phyloP scores from a whole-genome alignment of 495 filamentous ascomycete genomes.

The Trichoderma parareesei region DNA sequence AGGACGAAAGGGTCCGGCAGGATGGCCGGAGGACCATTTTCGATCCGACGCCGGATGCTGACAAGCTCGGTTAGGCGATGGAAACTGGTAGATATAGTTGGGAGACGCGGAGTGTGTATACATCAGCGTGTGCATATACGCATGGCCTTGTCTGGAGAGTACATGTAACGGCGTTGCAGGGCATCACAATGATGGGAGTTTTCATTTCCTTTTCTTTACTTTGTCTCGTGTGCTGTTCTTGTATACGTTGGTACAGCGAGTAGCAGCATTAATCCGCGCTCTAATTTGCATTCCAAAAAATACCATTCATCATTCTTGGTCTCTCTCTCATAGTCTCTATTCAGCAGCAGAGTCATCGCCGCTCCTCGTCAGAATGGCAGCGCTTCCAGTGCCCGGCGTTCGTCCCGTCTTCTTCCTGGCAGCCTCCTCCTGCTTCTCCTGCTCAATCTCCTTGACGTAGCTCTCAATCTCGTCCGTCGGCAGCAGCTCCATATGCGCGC shows the following conservation, averaged over 20 bases:
- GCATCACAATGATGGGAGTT: not conserved
- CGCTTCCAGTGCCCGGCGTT: constrained; percentile 64
- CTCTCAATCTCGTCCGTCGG: constrained; percentile 89
- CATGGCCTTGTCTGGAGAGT: not conserved
- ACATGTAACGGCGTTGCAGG: constrained; percentile 6
- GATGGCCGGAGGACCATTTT: constrained; percentile 60
- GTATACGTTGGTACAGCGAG: constrained; percentile 8
- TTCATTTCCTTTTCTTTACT: not conserved
- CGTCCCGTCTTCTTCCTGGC: constrained; percentile 89
- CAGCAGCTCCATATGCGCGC: constrained; percentile 85
- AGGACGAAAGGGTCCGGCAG: constrained; percentile 72
- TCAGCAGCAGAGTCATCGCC: constrained; percentile 37
- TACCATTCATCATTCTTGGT: not conserved
- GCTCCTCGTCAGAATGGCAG: constrained; percentile 66
- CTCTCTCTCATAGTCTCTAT: constrained; percentile 13
- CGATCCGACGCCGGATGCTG: constrained; percentile 59
- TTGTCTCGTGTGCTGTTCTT: not conserved
- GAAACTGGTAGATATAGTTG: not conserved
- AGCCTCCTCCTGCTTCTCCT: constrained; percentile 97
- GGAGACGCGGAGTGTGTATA: not conserved
- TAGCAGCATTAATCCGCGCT: constrained; percentile 6
- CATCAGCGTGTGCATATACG: not conserved
- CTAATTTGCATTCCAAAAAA: constrained; percentile 7
- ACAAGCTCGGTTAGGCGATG: constrained; percentile 61
- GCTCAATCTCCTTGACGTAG: constrained; percentile 97